These are phyloP conservation scores for Cenchrus americanus DNA, from an alignment of 176 grass and related monocot species.

Conservation along the genomic window DNA sequence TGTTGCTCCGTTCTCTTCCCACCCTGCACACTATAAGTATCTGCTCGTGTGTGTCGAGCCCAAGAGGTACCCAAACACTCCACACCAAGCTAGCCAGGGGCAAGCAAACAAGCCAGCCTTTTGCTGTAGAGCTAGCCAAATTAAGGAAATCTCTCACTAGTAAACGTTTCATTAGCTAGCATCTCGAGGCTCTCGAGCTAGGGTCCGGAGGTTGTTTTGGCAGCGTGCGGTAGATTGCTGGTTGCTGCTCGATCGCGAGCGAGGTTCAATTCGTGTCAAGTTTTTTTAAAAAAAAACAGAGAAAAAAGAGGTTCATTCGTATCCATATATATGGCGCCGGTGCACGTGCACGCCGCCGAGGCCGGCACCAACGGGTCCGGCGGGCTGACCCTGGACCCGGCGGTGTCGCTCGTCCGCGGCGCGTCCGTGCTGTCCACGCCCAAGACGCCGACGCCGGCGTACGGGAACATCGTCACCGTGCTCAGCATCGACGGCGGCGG, in stretches of 20 bases:
- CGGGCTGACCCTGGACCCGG: not conserved
- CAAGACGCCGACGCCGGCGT: slow-evolving; percentile 26
- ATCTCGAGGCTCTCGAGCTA: too few species aligned
- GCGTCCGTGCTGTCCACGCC: not conserved
- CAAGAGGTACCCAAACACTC: too few species aligned
- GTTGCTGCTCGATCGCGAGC: too few species aligned
- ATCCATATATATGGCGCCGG: too few species aligned
- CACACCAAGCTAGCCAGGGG: not conserved
- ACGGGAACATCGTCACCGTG: slow-evolving; percentile 44
- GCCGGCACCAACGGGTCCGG: not conserved
- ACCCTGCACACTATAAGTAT: not conserved
- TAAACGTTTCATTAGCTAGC: too few species aligned
- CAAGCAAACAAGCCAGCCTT: not conserved
- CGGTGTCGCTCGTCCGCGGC: not conserved
- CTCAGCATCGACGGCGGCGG: slow-evolving; percentile 62
- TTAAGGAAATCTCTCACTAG: too few species aligned
- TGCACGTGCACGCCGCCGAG: not conserved
- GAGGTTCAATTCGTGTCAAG: too few species aligned
- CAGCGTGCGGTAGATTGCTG: too few species aligned
- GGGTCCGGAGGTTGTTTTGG: too few species aligned
- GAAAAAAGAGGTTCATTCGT: too few species aligned
- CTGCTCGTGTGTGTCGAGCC: not conserved
- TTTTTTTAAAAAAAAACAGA: too few species aligned
- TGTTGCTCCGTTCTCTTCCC: not conserved
- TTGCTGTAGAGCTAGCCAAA: not conserved